Percentiles rank a stretch among this genome's conserved stretches.
phyloP scores from a whole-genome alignment of 371 early-diverging fungal species.

The Conidiobolus incongruus region DNA sequence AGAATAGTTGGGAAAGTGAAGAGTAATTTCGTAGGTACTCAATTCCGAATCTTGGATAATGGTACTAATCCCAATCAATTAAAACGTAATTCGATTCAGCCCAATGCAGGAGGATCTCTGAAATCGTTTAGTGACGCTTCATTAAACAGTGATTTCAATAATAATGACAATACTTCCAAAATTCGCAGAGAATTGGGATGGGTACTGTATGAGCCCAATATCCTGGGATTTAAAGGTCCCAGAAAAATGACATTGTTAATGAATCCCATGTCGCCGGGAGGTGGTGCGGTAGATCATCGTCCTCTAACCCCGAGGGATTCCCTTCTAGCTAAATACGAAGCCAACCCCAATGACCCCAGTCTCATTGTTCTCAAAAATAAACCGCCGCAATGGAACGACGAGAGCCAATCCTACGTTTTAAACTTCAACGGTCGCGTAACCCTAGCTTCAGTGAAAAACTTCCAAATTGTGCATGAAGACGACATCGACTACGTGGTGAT shows the following conservation, averaged over 20 bases:
- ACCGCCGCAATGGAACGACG: slow-evolving; percentile 84
- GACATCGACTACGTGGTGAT: slow-evolving; percentile 85
- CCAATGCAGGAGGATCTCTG: too few relatives aligned
- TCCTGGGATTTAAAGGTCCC: slow-evolving; percentile 79
- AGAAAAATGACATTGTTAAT: slow-evolving; percentile 75
- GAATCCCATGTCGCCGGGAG: slow-evolving; percentile 42
- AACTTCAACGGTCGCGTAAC: slow-evolving; percentile 91
- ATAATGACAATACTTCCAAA: too few relatives aligned
- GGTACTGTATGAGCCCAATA: slow-evolving; percentile 50
- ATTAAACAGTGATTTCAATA: too few relatives aligned
- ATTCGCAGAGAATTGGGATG: too few relatives aligned
- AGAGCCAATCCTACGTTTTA: slow-evolving; percentile 80
- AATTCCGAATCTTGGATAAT: slow-evolving; percentile 48
- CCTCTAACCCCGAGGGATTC: slow-evolving; percentile 30
- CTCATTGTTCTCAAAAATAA: slow-evolving; percentile 64
- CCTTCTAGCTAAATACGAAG: background rate
- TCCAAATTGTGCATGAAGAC: slow-evolving; percentile 84
- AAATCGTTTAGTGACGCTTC: too few relatives aligned
- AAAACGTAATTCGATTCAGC: slow-evolving; percentile 13
- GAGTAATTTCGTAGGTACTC: slow-evolving; percentile 74
- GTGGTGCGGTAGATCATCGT: slow-evolving; percentile 27
- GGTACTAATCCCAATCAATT: slow-evolving; percentile 25
- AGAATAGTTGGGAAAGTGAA: slow-evolving; percentile 30
- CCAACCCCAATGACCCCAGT: slow-evolving; percentile 17
- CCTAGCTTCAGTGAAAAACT: slow-evolving; percentile 89